Conservation (phyloP, 139 green algal species). For the Dunaliella sp. region DNA sequence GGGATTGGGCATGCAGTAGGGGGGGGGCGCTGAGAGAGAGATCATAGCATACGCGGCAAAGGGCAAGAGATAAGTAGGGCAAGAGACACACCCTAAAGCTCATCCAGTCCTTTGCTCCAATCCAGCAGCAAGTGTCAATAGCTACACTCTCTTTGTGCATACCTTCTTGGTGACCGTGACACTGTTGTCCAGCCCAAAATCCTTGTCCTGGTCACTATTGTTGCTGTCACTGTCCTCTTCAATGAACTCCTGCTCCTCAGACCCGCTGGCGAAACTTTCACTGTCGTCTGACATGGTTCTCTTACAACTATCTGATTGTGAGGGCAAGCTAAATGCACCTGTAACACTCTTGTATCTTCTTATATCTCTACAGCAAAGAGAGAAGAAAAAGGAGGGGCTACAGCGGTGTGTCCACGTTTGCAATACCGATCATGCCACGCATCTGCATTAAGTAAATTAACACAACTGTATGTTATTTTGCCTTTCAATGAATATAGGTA, state of each 20-base stretch:
- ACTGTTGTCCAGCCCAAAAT: slow-evolving; percentile 1
- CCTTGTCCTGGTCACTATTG: slow-evolving; percentile 5
- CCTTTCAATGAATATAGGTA: too few species aligned
- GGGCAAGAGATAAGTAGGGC: too few species aligned
- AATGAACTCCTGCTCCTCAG: neutral
- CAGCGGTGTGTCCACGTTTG: too few species aligned
- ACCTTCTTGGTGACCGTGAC: neutral
- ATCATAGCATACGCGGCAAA: neutral
- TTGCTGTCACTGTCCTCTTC: neutral
- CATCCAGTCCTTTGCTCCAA: neutral
- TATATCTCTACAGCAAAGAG: too few species aligned
- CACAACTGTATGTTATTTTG: too few species aligned
- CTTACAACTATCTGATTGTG: too few species aligned
- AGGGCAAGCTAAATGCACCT: too few species aligned
- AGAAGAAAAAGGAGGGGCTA: too few species aligned
- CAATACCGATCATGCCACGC: too few species aligned
- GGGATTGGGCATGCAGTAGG: neutral
- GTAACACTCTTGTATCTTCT: too few species aligned
- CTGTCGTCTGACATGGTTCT: slow-evolving; percentile 12
- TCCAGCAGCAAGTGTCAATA: neutral
- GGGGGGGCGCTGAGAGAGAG: neutral
- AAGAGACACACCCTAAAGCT: neutral
- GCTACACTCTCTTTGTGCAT: neutral
- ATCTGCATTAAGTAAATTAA: too few species aligned
- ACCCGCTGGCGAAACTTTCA: neutral